Base-by-base conservation (phyloP, 345 rosid species). In the Eucalyptus cloeziana region DNA sequence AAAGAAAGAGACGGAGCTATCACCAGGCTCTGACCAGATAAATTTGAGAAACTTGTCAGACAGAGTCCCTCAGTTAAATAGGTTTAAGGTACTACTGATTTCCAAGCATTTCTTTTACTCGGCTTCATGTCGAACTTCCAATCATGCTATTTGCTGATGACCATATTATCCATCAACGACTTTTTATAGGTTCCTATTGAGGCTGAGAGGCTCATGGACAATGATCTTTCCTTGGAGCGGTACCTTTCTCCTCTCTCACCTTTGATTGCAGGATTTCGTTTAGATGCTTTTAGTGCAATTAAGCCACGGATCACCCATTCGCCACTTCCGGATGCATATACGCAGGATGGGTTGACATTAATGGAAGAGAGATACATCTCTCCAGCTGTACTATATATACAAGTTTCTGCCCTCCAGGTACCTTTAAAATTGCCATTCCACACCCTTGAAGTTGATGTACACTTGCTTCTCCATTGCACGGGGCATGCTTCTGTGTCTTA, bases 371-470 rank as follows among this genome's bases (percentile, higher is more conserved):
- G 98, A 87, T 92, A 94, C 54, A 93, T 97, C 67, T 94, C 96
- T 90, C 99, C 99, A 44, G 96, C 98, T 64, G 94, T 97, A 89
- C 86, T 97, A 89, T 92, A 94, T 83, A 88, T 98, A 52, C 98
- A 96, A 95, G 99, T 97, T 33, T 96, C 98, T 54, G 95, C 93
- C 85, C 93, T 97, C 88, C 97, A 96, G 99, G 99, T 97, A 95
- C 86, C 88, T 76, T 89, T 71, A 5, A n/a, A 43, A 49, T 44
- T 60, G 17, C 83, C 30, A n/a, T 64, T 69, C 44, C 12, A 43
- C 67, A 47, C 45, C 40, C 43, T 43, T 31, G 54, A 85, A 47
- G 58, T 43, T 31, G 54, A 49, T 85, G 58, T 52, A 30, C 30
- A 16, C 85, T 44, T n/a, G 64, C 40, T 64, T 71, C 49, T 40